phyloP scores from a whole-genome alignment of 2,329 filamentous ascomycete genomes.

The Pestalotiopsis sp. region DNA sequence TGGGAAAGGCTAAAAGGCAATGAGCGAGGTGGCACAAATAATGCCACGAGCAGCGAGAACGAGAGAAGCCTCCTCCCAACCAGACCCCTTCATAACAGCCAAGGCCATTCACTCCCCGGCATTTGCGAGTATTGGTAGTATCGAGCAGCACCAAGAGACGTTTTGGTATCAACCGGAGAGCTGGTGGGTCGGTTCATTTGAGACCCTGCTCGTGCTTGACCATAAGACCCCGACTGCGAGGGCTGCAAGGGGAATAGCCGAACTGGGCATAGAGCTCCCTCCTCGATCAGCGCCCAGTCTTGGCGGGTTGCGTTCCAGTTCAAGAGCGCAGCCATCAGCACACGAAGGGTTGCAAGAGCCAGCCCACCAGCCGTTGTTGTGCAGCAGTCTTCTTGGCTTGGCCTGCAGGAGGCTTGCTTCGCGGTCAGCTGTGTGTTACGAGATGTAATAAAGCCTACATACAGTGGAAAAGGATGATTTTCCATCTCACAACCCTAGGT shows the following conservation, averaged over 20 bases:
- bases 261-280: neutral
- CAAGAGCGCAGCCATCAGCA: neutral
- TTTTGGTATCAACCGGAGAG: slow-evolving; percentile 12
- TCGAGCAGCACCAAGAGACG: neutral
- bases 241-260: slow-evolving; percentile 16
- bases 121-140: neutral
- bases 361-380: neutral
- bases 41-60: neutral
- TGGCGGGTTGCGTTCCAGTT: neutral
- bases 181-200: slow-evolving; percentile 27
- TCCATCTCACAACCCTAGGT: neutral
- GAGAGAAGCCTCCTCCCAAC: neutral
- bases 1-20: neutral
- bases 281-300: neutral
- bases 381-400: neutral
- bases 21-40: neutral
- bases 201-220: slow-evolving; percentile 23
- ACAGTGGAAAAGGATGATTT: neutral
- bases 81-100: neutral
- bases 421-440: neutral
- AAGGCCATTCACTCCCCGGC: neutral
- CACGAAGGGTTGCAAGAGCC: neutral
- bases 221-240: neutral
- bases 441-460: neutral
- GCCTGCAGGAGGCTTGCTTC: neutral